Base-by-base conservation (phyloP, 176 grass and related monocot genomes). In the Aegilops speltoides region DNA sequence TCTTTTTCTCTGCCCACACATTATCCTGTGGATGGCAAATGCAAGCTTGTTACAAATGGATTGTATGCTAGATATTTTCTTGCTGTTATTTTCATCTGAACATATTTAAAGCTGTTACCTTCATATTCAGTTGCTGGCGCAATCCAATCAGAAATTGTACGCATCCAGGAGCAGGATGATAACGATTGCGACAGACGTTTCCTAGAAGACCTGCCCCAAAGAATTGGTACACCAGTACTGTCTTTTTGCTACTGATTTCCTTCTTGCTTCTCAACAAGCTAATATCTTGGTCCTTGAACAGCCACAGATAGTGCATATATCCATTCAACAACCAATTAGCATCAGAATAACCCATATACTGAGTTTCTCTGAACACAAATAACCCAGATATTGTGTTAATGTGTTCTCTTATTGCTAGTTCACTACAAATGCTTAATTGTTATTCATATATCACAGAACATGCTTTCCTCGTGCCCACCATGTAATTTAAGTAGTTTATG, bases 151-250 rank as follows among this genome's bases (percentile, higher is more conserved):
- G 48, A 64, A 59, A 62, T 71, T 84, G 52, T 88, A 45, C 71
- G 86, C 34, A 68, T 50, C 7, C 73, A 91, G 63, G 73, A 94
- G 73, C 89, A 90, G 67, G 81, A 87, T 63, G 89, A 89, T 65
- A 69, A 94, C 63, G 91, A 90, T 77, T 84, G 85, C 68, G 90
- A 95, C 66, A 89, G 86, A 90, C 90, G 84, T 73, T 95, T 95
- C 50, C 69, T 92, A 80, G 86, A 88, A 80, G 96, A 98, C 68
- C 60, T 95, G 52, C 88, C 50, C 23, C 84, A 95, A 94, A 98
- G 96, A 84, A 90, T 95, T 84, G 93, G 93, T 98, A 94, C 34
- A 26, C 17, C 24, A 64, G 16, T 41, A 20, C n/a, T n/a, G n/a
- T n/a, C n/a, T n/a, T 31, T 31, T 31, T 31, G 29, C 29, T 31